Base-by-base conservation (phyloP, 345 rosid species). In the Linum lewisii region DNA sequence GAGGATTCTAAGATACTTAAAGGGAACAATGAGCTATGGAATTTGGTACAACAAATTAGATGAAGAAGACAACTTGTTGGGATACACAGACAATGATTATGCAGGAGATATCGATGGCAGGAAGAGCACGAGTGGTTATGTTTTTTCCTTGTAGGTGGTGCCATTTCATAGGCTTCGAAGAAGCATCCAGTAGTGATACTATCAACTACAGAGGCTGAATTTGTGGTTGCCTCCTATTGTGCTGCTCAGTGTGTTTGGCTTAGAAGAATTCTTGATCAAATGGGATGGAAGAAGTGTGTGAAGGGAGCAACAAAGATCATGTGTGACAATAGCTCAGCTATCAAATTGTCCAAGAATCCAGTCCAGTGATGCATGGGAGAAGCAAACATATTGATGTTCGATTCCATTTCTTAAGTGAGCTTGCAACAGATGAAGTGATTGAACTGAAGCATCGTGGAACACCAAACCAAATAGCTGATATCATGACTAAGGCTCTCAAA, bases 321-420 rank as follows among this genome's bases (percentile, higher is more conserved):
- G 16, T 57, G 37, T 57, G 22, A 57, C 8, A 29, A 57, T 7
- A 57, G n/a, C 8, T 57, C 44, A 24, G 18, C 44, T 9, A 57
- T 57, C 32, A 24, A 24, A 11, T 29, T 57, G 14, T 24, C 60
- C 20, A 1, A 15, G 14, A 29, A 29, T 57, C 60, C 22, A 7
- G 22, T 57, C 60, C 22, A 7, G 22, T 29, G 11, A 11, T 57
- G 11, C 60, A 57, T 18, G 44, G 22, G 6, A 13, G 22, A 25
- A 57, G 60, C 5, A 57, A 57, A 26, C 60, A 57, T 32, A 57
- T 25, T 25, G 60, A 57, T 57, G 42, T 57, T 16, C 4, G 44
- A 16, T 57, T 57, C 7, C 44, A 7, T 25, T 57, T 57, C 32
- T 0, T 26, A 7, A 13, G 22, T 10, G 60, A 26, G 6, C 38